phyloP scores from a whole-genome alignment of 495 filamentous ascomycete species.

The Cercophora samala region DNA sequence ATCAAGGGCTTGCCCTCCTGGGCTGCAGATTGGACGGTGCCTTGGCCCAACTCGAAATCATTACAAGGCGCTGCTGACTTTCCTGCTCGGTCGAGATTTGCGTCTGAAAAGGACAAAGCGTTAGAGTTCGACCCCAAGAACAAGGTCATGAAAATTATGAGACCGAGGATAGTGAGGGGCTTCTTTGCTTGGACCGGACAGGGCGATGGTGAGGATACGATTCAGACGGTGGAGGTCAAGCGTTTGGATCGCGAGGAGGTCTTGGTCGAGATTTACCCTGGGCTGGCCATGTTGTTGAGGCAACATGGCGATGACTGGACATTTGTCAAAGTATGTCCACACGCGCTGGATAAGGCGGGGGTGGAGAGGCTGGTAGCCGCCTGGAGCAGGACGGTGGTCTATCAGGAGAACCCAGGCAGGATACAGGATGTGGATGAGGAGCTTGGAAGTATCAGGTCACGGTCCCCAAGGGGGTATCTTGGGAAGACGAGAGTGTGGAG shows the following conservation, averaged over 20 bases:
- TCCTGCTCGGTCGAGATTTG: not conserved
- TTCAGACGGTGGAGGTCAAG: conserved; percentile 10
- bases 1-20: conserved; percentile 16
- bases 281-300: conserved; percentile 19
- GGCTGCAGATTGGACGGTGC: conserved; percentile 22
- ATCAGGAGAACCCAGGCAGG: conserved; percentile 9
- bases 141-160: conserved; percentile 12
- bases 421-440: not conserved
- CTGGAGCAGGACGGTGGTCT: conserved; percentile 21
- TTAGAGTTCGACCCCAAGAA: conserved; percentile 1
- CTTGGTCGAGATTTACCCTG: conserved; percentile 22
- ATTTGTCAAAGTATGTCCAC: conserved; percentile 22
- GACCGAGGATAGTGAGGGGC: conserved; percentile 19
- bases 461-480: conserved; percentile 10
- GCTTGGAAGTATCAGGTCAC: not conserved
- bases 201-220: conserved; percentile 8
- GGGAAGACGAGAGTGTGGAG: conserved; percentile 12
- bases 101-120: conserved; percentile 13
- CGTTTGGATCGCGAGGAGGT: conserved; percentile 25
- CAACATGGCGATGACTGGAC: conserved; percentile 11
- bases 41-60: conserved; percentile 20
- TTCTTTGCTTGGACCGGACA: conserved; percentile 21
- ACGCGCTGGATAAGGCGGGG: conserved; percentile 19
- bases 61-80: conserved; percentile 9
- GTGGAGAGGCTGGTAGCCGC: conserved; percentile 17